Percentiles rank a stretch among this genome's conserved stretches.
phyloP scores from a whole-genome alignment of 495 filamentous ascomycete genomes.

The Penicillium silybi region DNA sequence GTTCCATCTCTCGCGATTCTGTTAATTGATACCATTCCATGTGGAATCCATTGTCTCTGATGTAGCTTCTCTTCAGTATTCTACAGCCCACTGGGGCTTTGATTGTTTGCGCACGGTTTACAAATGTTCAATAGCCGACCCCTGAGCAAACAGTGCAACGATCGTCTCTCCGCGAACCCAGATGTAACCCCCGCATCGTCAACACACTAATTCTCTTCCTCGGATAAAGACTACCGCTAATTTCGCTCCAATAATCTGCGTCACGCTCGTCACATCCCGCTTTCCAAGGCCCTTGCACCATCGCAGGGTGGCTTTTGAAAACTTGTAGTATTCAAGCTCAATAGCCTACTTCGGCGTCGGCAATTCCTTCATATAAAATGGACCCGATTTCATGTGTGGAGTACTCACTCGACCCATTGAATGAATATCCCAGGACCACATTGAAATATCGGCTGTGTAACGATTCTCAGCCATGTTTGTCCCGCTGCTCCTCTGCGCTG shows the following conservation, averaged over 20 bases:
- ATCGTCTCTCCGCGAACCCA: constrained; percentile 16
- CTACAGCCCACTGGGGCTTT: background rate
- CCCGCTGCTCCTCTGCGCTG: constrained; percentile 6
- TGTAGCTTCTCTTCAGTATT: background rate
- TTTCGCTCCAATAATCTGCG: constrained; percentile 6
- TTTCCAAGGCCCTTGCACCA: background rate
- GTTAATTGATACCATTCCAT: constrained; percentile 22
- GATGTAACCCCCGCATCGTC: constrained; percentile 23
- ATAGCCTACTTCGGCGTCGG: constrained; percentile 6
- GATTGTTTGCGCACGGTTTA: background rate
- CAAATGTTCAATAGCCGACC: constrained; percentile 17
- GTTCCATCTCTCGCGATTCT: constrained; percentile 2
- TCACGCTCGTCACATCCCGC: background rate
- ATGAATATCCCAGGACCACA: background rate
- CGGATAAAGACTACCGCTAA: background rate
- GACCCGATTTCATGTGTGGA: background rate
- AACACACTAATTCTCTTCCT: background rate
- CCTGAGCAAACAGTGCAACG: constrained; percentile 5
- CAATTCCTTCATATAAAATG: background rate
- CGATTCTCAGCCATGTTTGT: constrained; percentile 6
- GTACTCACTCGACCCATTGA: too few relatives aligned
- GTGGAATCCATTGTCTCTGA: constrained; percentile 1
- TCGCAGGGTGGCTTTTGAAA: constrained; percentile 14
- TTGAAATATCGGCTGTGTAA: background rate
- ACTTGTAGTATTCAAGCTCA: background rate